phyloP scores from a whole-genome alignment of 2,329 filamentous ascomycete genomes.

The Proliferodiscus dingleyae region DNA sequence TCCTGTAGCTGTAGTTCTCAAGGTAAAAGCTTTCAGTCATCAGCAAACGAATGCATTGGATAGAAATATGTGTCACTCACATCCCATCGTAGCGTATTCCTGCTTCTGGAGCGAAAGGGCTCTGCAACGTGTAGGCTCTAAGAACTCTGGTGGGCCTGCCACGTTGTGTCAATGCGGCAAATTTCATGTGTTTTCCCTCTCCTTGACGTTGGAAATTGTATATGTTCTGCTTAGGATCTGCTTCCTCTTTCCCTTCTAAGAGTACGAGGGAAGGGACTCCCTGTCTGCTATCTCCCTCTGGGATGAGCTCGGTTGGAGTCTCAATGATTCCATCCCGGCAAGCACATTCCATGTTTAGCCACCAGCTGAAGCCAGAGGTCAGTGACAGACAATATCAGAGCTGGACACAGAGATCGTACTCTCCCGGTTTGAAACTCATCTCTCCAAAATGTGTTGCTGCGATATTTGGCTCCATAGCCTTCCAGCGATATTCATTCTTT shows the following conservation, averaged over 20 bases:
- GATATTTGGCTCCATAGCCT: constrained; percentile 4
- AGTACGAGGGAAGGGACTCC: constrained; percentile 43
- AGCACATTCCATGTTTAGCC: constrained; percentile 52
- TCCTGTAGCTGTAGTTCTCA: constrained; percentile 42
- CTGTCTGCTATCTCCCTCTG: constrained; percentile 41
- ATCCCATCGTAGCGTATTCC: constrained; percentile 55
- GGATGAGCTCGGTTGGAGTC: constrained; percentile 40
- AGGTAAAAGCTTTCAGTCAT: constrained; percentile 43
- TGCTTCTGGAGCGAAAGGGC: constrained; percentile 45
- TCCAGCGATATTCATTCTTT: constrained; percentile 10
- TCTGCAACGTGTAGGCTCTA: constrained; percentile 46
- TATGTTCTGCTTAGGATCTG: constrained; percentile 32
- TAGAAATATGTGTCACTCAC: constrained; percentile 36
- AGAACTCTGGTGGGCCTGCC: constrained; percentile 49
- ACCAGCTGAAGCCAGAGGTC: constrained; percentile 44
- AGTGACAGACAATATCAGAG: constrained; percentile 8
- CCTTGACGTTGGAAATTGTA: constrained; percentile 44
- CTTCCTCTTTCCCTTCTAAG: constrained; percentile 45
- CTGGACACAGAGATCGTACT: constrained; percentile 35
- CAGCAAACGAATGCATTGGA: background rate
- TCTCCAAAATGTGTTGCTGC: constrained; percentile 37
- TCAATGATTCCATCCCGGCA: constrained; percentile 50
- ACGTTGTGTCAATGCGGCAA: constrained; percentile 44
- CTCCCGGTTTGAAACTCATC: constrained; percentile 41
- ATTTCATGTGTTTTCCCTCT: constrained; percentile 40